Percentiles rank a stretch among this genome's conserved stretches.
phyloP scores from a whole-genome alignment of 1,139 yeast species.

The Entelexis sorbosivorans region DNA sequence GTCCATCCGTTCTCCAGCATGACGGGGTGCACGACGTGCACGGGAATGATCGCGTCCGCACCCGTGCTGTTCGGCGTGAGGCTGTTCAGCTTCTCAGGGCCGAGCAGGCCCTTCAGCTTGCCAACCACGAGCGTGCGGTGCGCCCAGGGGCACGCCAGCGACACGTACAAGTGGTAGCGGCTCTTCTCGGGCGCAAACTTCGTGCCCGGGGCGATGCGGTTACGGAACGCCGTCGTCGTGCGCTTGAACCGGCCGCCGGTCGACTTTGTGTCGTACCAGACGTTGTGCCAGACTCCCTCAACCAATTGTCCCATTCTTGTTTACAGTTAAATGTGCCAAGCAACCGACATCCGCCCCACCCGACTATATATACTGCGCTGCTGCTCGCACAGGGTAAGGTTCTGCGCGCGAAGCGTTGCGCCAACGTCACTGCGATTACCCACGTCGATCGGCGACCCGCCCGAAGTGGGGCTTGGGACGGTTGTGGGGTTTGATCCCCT shows the following conservation, averaged over 20 bases:
- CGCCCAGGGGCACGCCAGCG: constrained; percentile 89
- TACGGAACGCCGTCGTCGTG: constrained; percentile 22
- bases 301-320: constrained; percentile 23
- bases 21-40: constrained; percentile 81
- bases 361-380: neutral
- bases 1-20: constrained; percentile 84
- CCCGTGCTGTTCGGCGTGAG: constrained; percentile 7
- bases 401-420: neutral
- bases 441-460: neutral
- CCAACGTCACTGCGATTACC: neutral
- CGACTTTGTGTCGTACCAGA: constrained; percentile 24
- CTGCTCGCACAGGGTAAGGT: neutral
- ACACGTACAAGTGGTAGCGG: constrained; percentile 82
- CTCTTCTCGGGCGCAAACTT: constrained; percentile 58
- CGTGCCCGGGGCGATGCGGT: constrained; percentile 20
- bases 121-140: constrained; percentile 73
- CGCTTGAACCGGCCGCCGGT: constrained; percentile 24
- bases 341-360: neutral
- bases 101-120: constrained; percentile 57
- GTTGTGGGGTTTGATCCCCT: neutral
- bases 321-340: neutral
- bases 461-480: too few species aligned
- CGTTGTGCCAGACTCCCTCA: constrained; percentile 24
- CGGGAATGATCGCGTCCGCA: constrained; percentile 27
- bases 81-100: constrained; percentile 29